Evolutionary conservation across 2,329 filamentous ascomycete genomes (phyloP).

Genomic region (Penicillium psychrosexuale): DNA sequence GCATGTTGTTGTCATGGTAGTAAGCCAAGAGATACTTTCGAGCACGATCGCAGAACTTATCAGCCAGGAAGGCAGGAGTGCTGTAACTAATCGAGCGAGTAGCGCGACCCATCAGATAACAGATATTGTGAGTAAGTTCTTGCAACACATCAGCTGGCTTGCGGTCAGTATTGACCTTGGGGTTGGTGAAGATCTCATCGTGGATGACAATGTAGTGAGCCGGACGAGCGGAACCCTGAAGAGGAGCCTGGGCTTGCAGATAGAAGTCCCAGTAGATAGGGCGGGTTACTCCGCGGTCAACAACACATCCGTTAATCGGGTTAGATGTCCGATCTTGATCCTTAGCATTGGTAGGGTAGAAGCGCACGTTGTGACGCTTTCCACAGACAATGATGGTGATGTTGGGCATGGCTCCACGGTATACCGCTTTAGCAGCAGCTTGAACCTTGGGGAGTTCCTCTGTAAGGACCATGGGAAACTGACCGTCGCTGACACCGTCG

Average conservation of each 20-base stretch:
- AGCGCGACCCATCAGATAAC: constrained; percentile 27
- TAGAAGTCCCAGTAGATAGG: constrained; percentile 77
- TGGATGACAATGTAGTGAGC: constrained; percentile 73
- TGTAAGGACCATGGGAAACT: constrained; percentile 65
- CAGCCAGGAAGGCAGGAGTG: constrained; percentile 27
- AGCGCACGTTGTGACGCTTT: constrained; percentile 82
- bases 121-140: constrained; percentile 22
- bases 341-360: constrained; percentile 62
- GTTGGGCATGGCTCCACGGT: constrained; percentile 55
- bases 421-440: constrained; percentile 59
- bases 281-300: constrained; percentile 76
- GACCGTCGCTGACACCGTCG: constrained; percentile 83
- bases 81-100: constrained; percentile 23
- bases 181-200: constrained; percentile 60
- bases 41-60: constrained; percentile 22
- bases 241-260: constrained; percentile 70
- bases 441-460: constrained; percentile 56
- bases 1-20: not conserved
- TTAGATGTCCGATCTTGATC: constrained; percentile 59
- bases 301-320: constrained; percentile 68
- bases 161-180: not conserved
- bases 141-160: constrained; percentile 16
- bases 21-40: constrained; percentile 17
- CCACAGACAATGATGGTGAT: constrained; percentile 74
- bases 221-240: constrained; percentile 77